Evolutionary conservation across 1,284 basidiomycete genomes (phyloP), one percentile per base, ranked within the genome.

Genomic region (Marasmius tenuissimus): DNA sequence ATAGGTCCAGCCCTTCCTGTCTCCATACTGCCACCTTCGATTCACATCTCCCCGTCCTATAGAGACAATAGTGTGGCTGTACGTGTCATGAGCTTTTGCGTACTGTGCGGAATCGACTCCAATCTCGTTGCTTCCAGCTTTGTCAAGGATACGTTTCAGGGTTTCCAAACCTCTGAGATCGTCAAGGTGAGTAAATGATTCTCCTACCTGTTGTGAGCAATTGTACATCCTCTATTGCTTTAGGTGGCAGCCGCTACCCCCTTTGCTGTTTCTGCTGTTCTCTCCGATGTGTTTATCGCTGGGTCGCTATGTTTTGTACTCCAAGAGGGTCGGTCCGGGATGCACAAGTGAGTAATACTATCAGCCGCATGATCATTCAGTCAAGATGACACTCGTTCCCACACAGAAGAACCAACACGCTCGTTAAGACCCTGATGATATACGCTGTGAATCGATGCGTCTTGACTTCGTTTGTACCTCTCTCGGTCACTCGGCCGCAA

Each of bases 371-470:
- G 4, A n/a, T 18, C 12, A 18, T 54, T 20, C 53, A 11, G 42
- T 34, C 6, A 45, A 16, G 6, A 18, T 16, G 42, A 58, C 14
- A 48, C 9, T 34, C 20, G 14, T n/a, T 2, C 4, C 5, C 47
- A 35, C 37, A 38, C 27, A 5, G 12, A 34, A 78, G 76, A 11
- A 77, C 77, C 6, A 73, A 76, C 57, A 68, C 68, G 1, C 57
- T 78, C 4, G 67, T 77, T 27, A 73, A 72, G 9, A 73, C 67
- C 2, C 64, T 78, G 8, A 77, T 78, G 11, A 65, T 78, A 1
- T 78, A 76, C 59, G 73, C 76, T 5, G 74, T 78, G 57, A 78
- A 78, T 61, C 75, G 77, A 7, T 77, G 75, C 59, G 58, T 78
- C 5, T 62, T 78, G 42, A 78, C 77, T 4, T 75, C 75, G 77